A percentile compares a stretch with the other conserved stretches of the same genome.
phyloP scores from a whole-genome alignment of 805 yeast genomes.

The Candida boidinii region DNA sequence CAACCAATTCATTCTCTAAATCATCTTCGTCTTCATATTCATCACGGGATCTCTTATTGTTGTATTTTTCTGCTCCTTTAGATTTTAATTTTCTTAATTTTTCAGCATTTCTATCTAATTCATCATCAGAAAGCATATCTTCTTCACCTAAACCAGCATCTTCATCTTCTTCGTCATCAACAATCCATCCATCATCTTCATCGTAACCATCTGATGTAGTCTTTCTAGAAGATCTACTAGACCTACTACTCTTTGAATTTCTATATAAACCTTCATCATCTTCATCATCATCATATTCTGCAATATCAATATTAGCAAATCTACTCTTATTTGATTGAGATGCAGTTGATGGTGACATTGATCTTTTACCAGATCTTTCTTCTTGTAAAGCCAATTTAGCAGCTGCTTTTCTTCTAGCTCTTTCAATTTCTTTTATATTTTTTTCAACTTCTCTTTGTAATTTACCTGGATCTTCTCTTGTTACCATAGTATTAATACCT shows the following conservation, averaged over 20 bases:
- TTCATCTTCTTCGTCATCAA: slow-evolving; percentile 26
- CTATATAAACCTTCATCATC: slow-evolving; percentile 21
- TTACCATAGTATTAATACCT: slow-evolving; percentile 42
- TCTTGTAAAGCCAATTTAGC: slow-evolving; percentile 44
- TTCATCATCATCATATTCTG: slow-evolving; percentile 31
- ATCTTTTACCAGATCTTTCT: slow-evolving; percentile 43
- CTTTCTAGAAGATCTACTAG: slow-evolving; percentile 8
- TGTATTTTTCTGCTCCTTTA: slow-evolving; percentile 46
- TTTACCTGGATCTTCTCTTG: slow-evolving; percentile 57
- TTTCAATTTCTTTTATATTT: slow-evolving; percentile 53
- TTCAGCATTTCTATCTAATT: slow-evolving; percentile 47
- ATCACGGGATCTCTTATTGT: slow-evolving; percentile 28
- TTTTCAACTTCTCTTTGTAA: slow-evolving; percentile 62
- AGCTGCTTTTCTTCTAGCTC: slow-evolving; percentile 55
- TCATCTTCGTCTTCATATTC: slow-evolving; percentile 38
- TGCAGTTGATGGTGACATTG: slow-evolving; percentile 8
- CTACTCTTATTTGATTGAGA: slow-evolving; percentile 7
- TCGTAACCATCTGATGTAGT: slow-evolving; percentile 18
- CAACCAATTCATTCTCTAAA: slow-evolving; percentile 36
- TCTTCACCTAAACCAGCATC: slow-evolving; percentile 24
- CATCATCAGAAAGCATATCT: slow-evolving; percentile 12
- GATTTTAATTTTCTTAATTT: slow-evolving; percentile 46
- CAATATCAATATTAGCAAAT: slow-evolving; percentile 21
- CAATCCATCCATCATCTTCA: slow-evolving; percentile 26
- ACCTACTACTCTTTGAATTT: slow-evolving; percentile 7